These are phyloP conservation scores for Starmera amethionina DNA, from an alignment of 805 yeast genomes.

Conservation along the genomic window DNA sequence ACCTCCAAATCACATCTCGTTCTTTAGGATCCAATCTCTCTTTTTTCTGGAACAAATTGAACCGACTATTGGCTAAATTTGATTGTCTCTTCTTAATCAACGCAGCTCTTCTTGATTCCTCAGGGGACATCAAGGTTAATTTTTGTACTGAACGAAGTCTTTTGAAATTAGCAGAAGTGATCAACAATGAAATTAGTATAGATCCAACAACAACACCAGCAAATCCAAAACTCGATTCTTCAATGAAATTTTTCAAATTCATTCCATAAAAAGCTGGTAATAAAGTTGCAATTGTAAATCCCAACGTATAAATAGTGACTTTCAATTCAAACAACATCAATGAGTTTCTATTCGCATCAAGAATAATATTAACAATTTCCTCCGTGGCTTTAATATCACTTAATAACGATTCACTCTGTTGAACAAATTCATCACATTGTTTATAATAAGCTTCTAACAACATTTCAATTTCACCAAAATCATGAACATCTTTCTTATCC, in stretches of 20 bases:
- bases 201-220: conserved; percentile 44
- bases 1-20: conserved; percentile 43
- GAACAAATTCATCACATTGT: conserved; percentile 90
- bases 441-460: conserved; percentile 80
- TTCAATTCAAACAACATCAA: conserved; percentile 80
- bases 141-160: conserved; percentile 53
- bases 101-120: neutral
- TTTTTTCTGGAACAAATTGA: neutral
- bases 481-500: conserved; percentile 12
- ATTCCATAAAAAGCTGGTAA: conserved; percentile 86
- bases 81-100: conserved; percentile 1
- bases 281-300: conserved; percentile 76
- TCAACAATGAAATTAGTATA: conserved; percentile 38
- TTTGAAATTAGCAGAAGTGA: conserved; percentile 47
- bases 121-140: conserved; percentile 45
- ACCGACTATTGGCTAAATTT: neutral
- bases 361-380: conserved; percentile 82
- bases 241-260: conserved; percentile 73
- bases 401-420: conserved; percentile 74
- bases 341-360: conserved; percentile 87
- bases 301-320: conserved; percentile 74
- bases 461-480: conserved; percentile 75
- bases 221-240: conserved; percentile 58
- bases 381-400: conserved; percentile 85
- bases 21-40: conserved; percentile 16